Percentiles rank a stretch among this genome's conserved stretches.
Evolutionary conservation across 2,329 filamentous ascomycete genomes (phyloP).

Genomic region (Venturia oleaginea): DNA sequence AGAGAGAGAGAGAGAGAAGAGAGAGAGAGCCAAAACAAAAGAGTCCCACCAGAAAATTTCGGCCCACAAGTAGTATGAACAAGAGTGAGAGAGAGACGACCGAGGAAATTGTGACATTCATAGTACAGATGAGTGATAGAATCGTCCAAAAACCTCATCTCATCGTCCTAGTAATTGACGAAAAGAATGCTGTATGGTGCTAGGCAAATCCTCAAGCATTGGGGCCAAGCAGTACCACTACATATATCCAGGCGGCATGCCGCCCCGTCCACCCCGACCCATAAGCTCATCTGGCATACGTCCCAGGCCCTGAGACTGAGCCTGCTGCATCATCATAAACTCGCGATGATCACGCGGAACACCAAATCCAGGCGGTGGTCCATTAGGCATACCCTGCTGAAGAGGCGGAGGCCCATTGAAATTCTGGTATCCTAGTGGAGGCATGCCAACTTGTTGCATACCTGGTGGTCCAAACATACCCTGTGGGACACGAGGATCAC

Average conservation of each 20-base stretch:
- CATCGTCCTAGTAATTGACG: too few species aligned
- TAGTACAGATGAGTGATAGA: not conserved
- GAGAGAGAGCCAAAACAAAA: not conserved
- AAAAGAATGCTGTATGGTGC: too few species aligned
- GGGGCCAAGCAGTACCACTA: not conserved
- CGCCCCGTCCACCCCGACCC: not conserved
- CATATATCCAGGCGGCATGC: not conserved
- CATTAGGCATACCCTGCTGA: not conserved
- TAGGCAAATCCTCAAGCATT: not conserved
- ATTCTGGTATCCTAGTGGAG: slow-evolving; percentile 4
- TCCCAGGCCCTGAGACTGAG: not conserved
- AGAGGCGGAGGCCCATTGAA: slow-evolving; percentile 8
- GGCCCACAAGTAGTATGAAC: not conserved
- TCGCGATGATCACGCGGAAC: not conserved
- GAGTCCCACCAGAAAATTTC: not conserved
- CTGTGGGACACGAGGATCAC: not conserved
- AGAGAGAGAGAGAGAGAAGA: not conserved
- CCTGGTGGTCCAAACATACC: slow-evolving; percentile 2
- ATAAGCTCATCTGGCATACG: slow-evolving; percentile 1
- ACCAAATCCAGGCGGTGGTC: slow-evolving; percentile 6
- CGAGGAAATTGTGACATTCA: not conserved
- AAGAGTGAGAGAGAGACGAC: not conserved
- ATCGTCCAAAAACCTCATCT: too few species aligned
- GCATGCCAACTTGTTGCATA: not conserved
- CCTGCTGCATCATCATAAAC: slow-evolving; percentile 9